These are phyloP conservation scores for Colletotrichum sp. DNA, from an alignment of 2,329 filamentous ascomycete genomes.

Conservation along the genomic window DNA sequence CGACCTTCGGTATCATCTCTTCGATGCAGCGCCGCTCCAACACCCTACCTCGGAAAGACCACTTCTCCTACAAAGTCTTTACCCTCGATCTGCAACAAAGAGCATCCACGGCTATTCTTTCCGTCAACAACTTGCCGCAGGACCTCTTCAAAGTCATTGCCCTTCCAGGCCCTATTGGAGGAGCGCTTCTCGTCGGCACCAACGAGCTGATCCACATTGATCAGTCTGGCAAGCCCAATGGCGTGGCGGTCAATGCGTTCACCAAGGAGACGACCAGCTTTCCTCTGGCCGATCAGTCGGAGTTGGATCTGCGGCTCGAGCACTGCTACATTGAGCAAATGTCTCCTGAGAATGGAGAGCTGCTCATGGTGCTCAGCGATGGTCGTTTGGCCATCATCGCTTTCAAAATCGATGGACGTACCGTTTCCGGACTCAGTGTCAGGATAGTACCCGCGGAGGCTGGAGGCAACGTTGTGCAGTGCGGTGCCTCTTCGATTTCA, in stretches of 20 bases:
- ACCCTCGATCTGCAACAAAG: constrained; percentile 92
- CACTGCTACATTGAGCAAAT: constrained; percentile 79
- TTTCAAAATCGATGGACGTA: constrained; percentile 89
- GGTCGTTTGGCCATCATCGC: constrained; percentile 77
- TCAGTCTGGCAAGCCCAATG: constrained; percentile 92
- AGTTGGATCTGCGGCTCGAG: constrained; percentile 81
- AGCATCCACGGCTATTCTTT: constrained; percentile 90
- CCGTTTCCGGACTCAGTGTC: constrained; percentile 85
- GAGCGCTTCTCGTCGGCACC: constrained; percentile 81
- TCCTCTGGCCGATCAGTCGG: constrained; percentile 83
- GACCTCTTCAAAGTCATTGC: constrained; percentile 85
- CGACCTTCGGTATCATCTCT: constrained; percentile 93
- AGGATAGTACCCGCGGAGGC: constrained; percentile 66
- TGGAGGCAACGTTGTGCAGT: constrained; percentile 67
- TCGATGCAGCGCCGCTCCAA: constrained; percentile 76
- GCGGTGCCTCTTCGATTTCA: constrained; percentile 71
- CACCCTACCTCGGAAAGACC: constrained; percentile 83
- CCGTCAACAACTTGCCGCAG: constrained; percentile 83
- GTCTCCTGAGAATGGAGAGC: constrained; percentile 77
- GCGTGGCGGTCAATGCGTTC: constrained; percentile 91
- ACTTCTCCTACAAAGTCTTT: constrained; percentile 90
- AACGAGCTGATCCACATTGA: constrained; percentile 97
- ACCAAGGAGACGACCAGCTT: constrained; percentile 84
- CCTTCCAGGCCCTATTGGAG: constrained; percentile 84
- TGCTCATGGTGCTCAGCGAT: constrained; percentile 80